Base-by-base conservation (phyloP, 2,329 filamentous ascomycete species). In the Huntiella omanensis region DNA sequence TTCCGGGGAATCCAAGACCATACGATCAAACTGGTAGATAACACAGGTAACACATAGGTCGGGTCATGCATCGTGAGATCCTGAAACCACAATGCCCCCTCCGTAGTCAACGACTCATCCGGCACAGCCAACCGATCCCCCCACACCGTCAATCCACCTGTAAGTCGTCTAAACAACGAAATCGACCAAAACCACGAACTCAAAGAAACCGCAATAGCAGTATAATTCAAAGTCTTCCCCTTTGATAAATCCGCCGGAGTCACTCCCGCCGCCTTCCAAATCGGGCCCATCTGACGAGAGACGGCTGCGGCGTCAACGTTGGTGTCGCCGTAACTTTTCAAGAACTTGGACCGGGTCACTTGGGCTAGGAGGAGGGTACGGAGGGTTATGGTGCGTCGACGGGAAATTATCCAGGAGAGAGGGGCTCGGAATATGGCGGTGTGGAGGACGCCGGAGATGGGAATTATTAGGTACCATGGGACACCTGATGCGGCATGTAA, bases 391-490 rank as follows among this genome's bases (percentile, higher is more conserved):
- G 40, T 33, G 6, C 45, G 42, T 12, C 44, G 33, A 17, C 54
- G 43, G 44, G 58, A 53, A 38, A 54, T 62, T 54, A 72, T 67
- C 47, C 63, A 52, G 33, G 60, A 61, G 5, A 68, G 58, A 4
- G 72, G 72, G 4, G 72, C 55, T 11, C 71, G 63, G 49, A 68
- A 54, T 41, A 63, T 48, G 35, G 64, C 53, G 55, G 63, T 68
- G 54, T 73, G 57, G 40, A 59, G 55, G 2, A 73, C 50, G 5
- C 69, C 68, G 11, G 70, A 58, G n/a, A 70, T 59, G 4, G 72
- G 70, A 40, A 76, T 70, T 22, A 65, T 62, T 32, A 73, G 52
- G 52, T 62, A 73, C 72, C 72, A 76, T 1, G 71, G 70, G 1
- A 68, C 55, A 34, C 64, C 63, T 17, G 61, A 60, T 41, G 54